Base-by-base conservation (phyloP, 2,329 filamentous ascomycete species). In the Metarhizium sp. region DNA sequence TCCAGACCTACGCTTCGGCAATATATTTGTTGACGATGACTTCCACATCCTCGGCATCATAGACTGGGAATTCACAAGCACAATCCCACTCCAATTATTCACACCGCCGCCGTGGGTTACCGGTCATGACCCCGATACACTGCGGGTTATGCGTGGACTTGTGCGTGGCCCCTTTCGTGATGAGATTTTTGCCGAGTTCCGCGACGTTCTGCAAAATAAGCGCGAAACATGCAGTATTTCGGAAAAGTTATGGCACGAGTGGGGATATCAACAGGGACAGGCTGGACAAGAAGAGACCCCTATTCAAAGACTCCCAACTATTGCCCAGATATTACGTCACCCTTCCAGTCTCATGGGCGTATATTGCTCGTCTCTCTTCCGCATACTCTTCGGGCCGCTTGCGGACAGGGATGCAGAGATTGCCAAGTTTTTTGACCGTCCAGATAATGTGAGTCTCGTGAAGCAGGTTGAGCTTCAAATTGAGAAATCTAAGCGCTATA, bases 1-100 rank as follows among this genome's bases (percentile, higher is more conserved):
- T 20, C 10, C n/a, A 6, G 42, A 45, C 11, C 11, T 45, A 16
- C 18, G 42, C 4, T 45, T 16, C 11, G 16, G 7, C 6, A 45
- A 45, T 20, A 45, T 45, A 6, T 4, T 45, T 11, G 42, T 45
- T 25, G 42, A 45, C 18, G 42, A 45, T 16, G 42, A 45, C 42
- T 20, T 45, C 8, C 16, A 20, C 11, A 59, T 65, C n/a, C 57
- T 54, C 2, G 59, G 57, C 36, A 53, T 67, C 48, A 59, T 67
- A 30, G 64, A 67, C 50, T 66, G 64, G 64, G 62, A 67, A 53
- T 60, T 58, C 36, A 2, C 57, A 25, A 18, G 47, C 55, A 8
- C 36, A 60, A 4, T 62, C 58, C 25, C 60, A 2, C 57, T 38
- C 16, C 50, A 57, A 16, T 34, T 61, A 2, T 62, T 59, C 18